Base-by-base conservation (phyloP, 768 basidiomycete species). In the Trametes elegans region DNA sequence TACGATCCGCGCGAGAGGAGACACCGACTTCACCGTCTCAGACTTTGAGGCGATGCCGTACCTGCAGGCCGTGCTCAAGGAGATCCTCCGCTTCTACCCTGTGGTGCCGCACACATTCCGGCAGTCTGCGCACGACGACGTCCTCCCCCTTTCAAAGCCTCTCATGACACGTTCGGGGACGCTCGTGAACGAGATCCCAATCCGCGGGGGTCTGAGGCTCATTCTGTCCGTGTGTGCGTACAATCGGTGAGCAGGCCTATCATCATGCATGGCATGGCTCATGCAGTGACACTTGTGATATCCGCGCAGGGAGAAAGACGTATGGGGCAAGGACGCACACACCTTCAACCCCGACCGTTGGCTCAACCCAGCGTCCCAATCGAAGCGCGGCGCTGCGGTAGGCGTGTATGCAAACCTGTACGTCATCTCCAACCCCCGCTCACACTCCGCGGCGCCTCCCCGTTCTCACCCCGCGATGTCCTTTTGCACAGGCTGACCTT, bases 81-180 rank as follows among this genome's bases (percentile, higher is more conserved):
- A 84, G 65, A 73, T 74, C 5, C 72, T 84, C 64, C 74, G 83
- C 16, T 75, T 78, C 49, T 77, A 82, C 56, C 79, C 82, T 28
- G 79, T 79, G 0, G 63, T 79, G 13, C 77, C 79, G 38, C 76
- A 79, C n/a, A 76, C 76, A n/a, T 74, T 77, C 40, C 77, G 86
- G 21, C 69, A 76, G 49, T 74, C 83, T 0, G 71, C 66, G 1
- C 66, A 70, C 19, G 84, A 88, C 59, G 80, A 84, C 50, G 64
- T 83, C 26, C 64, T 89, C 19, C 83, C 87, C 0, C 75, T 89
- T 31, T 77, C 81, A 6, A 75, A 68, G 51, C 81, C 83, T 1
- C 74, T 84, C 42, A 70, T 59, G 49, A 78, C 75, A 3, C 70
- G 68, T 21, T 73, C 74, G 1, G 84, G 83, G 5, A 69, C 76